phyloP scores from a whole-genome alignment of 148 eudicot genomes.

The Vaccinium darrowii region DNA sequence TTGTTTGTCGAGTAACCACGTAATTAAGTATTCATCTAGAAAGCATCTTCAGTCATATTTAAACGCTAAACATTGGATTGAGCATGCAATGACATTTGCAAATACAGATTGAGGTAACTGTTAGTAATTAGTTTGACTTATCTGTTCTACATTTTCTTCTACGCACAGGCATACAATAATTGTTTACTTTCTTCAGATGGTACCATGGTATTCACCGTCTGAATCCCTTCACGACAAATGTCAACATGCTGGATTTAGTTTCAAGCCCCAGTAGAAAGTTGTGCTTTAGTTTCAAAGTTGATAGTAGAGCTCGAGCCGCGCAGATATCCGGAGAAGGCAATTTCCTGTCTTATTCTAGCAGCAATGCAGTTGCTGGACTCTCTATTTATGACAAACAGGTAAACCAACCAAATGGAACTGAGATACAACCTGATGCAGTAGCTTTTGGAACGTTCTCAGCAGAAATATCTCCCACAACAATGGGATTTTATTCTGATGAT shows the following conservation, averaged over 20 bases:
- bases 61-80: background rate
- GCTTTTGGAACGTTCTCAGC: slow-evolving; percentile 67
- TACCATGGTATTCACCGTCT: background rate
- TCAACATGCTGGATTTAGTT: background rate
- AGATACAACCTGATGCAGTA: slow-evolving; percentile 59
- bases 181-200: slow-evolving; percentile 10
- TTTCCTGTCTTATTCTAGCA: slow-evolving; percentile 39
- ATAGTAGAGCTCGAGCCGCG: slow-evolving; percentile 46
- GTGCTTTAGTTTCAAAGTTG: slow-evolving; percentile 30
- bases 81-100: too few relatives aligned
- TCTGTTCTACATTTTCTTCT: background rate
- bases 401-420: slow-evolving; percentile 43
- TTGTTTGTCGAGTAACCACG: background rate
- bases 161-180: background rate
- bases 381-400: background rate
- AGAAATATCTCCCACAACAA: slow-evolving; percentile 52
- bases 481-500: slow-evolving; percentile 42
- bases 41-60: background rate
- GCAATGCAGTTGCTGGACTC: slow-evolving; percentile 28
- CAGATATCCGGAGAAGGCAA: slow-evolving; percentile 64
- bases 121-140: background rate
- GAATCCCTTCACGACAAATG: background rate
- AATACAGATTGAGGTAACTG: background rate
- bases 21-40: background rate
- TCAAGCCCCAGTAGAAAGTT: slow-evolving; percentile 9